Evolutionary conservation across 768 basidiomycete species (phyloP).

Genomic region (Cubamyces sp.): DNA sequence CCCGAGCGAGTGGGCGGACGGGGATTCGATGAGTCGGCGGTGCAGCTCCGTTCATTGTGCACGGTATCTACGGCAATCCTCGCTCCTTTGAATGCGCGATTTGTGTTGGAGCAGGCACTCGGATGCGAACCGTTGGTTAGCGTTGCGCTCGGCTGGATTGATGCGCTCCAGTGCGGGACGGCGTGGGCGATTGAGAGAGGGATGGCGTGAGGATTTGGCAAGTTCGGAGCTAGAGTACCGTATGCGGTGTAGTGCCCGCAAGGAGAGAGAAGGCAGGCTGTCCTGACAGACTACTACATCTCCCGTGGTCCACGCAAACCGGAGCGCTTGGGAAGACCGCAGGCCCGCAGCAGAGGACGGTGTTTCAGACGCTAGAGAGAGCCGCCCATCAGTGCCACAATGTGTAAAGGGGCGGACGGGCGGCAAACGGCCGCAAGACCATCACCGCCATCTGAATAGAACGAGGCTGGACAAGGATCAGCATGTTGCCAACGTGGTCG

Average conservation of each 20-base stretch:
- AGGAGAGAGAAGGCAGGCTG: not conserved
- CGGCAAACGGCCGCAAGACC: not conserved
- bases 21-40: not conserved
- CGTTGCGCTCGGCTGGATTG: not conserved
- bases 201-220: not conserved
- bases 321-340: conserved; percentile 22
- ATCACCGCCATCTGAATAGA: conserved; percentile 7
- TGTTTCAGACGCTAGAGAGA: conserved; percentile 25
- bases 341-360: conserved; percentile 4
- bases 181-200: no score
- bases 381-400: conserved; percentile 26
- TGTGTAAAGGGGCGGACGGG: conserved; percentile 12
- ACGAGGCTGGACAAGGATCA: conserved; percentile 8
- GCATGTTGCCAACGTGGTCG: conserved; percentile 1
- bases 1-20: conserved; percentile 12
- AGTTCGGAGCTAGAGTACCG: not conserved
- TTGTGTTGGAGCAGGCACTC: no score
- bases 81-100: conserved; percentile 10
- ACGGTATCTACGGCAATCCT: not conserved
- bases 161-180: no score
- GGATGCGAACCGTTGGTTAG: not conserved
- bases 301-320: conserved; percentile 23
- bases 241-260: not conserved
- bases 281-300: not conserved
- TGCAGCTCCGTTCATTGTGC: not conserved